phyloP scores from a whole-genome alignment of 2,329 filamentous ascomycete genomes.

The Zymoseptoria brevis region DNA sequence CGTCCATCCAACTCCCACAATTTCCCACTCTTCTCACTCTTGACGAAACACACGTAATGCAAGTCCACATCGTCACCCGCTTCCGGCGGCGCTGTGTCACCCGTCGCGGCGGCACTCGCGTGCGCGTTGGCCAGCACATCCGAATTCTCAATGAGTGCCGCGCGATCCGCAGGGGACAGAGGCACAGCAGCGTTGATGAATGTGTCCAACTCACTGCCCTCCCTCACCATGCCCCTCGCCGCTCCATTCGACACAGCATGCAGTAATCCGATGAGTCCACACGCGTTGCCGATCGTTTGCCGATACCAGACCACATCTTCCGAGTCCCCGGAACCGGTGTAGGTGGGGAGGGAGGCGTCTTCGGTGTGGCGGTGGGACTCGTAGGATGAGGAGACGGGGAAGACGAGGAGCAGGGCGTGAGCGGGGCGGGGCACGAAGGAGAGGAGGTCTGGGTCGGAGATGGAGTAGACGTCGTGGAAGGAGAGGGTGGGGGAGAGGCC shows the following conservation, averaged over 20 bases:
- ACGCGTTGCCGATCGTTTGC: conserved; percentile 91
- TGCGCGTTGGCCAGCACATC: conserved; percentile 70
- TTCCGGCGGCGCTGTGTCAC: conserved; percentile 69
- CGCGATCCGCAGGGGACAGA: conserved; percentile 57
- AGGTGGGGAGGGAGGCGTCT: conserved; percentile 57
- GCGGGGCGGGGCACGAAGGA: conserved; percentile 82
- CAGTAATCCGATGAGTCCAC: conserved; percentile 79
- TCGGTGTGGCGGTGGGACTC: conserved; percentile 67
- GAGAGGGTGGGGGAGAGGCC: conserved; percentile 69
- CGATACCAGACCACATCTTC: conserved; percentile 90
- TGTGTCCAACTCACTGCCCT: conserved; percentile 51
- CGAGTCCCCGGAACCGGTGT: conserved; percentile 55
- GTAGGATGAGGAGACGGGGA: conserved; percentile 74
- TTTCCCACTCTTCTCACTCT: conserved; percentile 55
- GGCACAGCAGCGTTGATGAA: conserved; percentile 65
- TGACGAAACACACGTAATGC: conserved; percentile 94
- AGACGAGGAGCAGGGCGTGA: conserved; percentile 82
- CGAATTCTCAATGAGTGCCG: conserved; percentile 69
- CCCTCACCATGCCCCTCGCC: conserved; percentile 53
- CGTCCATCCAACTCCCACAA: conserved; percentile 77
- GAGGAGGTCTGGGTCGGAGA: conserved; percentile 77
- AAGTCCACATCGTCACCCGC: conserved; percentile 80
- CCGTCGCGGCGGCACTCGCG: conserved; percentile 63
- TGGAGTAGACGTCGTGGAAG: conserved; percentile 79
- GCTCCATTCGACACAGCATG: conserved; percentile 75